phyloP scores from a whole-genome alignment of 2,329 filamentous ascomycete genomes.

The Aureobasidium subglaciale region DNA sequence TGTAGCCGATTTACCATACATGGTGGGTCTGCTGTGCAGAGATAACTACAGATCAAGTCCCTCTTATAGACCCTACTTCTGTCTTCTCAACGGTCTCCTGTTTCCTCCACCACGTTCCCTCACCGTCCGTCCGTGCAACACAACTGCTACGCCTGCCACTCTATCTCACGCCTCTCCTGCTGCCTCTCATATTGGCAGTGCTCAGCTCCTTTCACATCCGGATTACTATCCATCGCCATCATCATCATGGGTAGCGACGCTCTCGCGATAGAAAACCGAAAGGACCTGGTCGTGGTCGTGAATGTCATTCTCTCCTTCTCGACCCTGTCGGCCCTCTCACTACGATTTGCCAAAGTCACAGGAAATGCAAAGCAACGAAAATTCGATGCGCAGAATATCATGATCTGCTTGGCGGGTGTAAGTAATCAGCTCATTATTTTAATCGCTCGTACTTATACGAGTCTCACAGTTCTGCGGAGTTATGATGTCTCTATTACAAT shows the following conservation, averaged over 20 bases:
- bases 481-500: constrained; percentile 17
- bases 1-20: constrained; percentile 4
- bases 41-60: constrained; percentile 9
- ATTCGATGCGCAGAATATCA: constrained; percentile 14
- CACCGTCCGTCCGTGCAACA: constrained; percentile 7
- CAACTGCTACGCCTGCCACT: neutral
- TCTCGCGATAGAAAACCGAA: constrained; percentile 3
- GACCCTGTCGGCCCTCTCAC: neutral
- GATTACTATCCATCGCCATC: neutral
- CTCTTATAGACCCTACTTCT: constrained; percentile 10
- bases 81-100: constrained; percentile 4
- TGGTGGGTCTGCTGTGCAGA: constrained; percentile 9
- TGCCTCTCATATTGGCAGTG: neutral
- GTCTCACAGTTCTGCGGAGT: constrained; percentile 14
- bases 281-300: constrained; percentile 13
- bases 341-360: constrained; percentile 13
- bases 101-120: constrained; percentile 7
- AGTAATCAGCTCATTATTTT: no score
- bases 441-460: neutral
- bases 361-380: constrained; percentile 12
- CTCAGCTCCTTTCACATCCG: neutral
- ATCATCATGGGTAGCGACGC: constrained; percentile 9
- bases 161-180: neutral
- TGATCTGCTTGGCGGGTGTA: constrained; percentile 13
- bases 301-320: constrained; percentile 11